Base-by-base conservation (phyloP, 1,284 basidiomycete species). In the Amylostereum chailletii region DNA sequence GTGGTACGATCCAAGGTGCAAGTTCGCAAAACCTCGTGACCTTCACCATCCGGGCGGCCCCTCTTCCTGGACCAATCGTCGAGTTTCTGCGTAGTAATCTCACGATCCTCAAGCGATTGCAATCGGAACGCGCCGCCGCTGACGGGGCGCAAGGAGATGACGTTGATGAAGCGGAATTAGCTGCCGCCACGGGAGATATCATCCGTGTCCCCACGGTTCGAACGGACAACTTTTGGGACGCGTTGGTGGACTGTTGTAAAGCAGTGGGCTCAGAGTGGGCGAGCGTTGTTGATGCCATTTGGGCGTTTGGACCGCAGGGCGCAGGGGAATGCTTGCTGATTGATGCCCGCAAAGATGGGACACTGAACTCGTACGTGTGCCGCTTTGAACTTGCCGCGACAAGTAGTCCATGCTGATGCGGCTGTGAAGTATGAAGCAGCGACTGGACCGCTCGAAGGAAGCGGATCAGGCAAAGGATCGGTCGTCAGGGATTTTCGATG, bases 291-390 rank as follows among this genome's bases (percentile, higher is more conserved):
- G 86, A 92, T 45, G 76, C 72, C 49, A 79, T 96, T 1, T 95
- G 93, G 88, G 81, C 90, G 10, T 95, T 97, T 65, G 96, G 96
- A 0, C 95, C 96, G 0, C 86, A 89, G 55, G 71, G 81, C 47
- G 81, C 88, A 19, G 95, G 95, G 0, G 83, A 90, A 3, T 97
- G 95, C 63, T 60, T 99, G 10, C 69, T 99, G 5, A 71, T 98
- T 8, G 95, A 97, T 66, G 62, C 70, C 10, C 72, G 84, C 51
- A 70, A 73, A 52, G 66, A 69, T 41, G 60, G 59, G 27, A 44
- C 61, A 49, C 61, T 64, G 48, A 70, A 66, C 53, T 86, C 83
- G 83, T 85, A 31, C 27, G 42, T 43, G n/a, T 30, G 19, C 30
- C 11, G 27, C 7, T 27, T n/a, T 29, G 6, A 9, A 4, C 27